These are phyloP conservation scores for Falciphora oryzae DNA, from an alignment of 2,329 filamentous ascomycete species.

Conservation along the genomic window DNA sequence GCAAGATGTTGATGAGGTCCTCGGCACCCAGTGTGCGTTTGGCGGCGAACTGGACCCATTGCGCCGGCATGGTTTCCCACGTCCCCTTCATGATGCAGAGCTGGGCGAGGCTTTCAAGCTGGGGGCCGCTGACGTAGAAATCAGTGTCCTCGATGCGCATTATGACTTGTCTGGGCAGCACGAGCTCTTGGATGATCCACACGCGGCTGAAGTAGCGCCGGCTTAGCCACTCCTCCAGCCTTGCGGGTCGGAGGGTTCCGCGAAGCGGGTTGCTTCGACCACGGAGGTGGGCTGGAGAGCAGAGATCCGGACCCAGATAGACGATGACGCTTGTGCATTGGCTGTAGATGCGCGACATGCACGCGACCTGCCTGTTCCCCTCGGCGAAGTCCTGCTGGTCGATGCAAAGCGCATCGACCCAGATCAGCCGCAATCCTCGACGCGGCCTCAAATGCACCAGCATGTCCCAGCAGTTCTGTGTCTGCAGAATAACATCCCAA, in stretches of 20 bases:
- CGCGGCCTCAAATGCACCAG: conserved; percentile 15
- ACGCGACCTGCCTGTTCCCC: conserved; percentile 17
- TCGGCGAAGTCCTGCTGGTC: conserved; percentile 19
- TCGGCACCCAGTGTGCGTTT: too few species aligned
- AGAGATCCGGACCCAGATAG: conserved; percentile 12
- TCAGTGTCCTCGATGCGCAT: neutral
- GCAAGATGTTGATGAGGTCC: too few species aligned
- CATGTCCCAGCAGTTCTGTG: conserved; percentile 23
- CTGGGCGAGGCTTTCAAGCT: neutral
- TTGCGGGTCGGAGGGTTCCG: too few species aligned
- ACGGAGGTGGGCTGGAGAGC: too few species aligned
- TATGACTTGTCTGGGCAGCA: neutral
- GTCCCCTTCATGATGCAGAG: too few species aligned
- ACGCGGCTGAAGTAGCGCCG: conserved; percentile 12
- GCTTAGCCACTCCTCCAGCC: neutral
- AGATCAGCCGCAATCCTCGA: conserved; percentile 13
- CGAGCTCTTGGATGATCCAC: conserved; percentile 14
- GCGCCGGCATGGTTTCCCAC: too few species aligned
- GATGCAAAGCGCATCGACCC: conserved; percentile 19
- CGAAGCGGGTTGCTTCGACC: neutral
- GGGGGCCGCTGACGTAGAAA: neutral
- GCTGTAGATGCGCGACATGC: conserved; percentile 17
- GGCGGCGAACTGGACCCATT: too few species aligned
- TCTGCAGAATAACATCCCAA: conserved; percentile 24
- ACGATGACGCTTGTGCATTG: conserved; percentile 8